phyloP scores from a whole-genome alignment of 2,329 filamentous ascomycete species.

The Helotiales sp. region DNA sequence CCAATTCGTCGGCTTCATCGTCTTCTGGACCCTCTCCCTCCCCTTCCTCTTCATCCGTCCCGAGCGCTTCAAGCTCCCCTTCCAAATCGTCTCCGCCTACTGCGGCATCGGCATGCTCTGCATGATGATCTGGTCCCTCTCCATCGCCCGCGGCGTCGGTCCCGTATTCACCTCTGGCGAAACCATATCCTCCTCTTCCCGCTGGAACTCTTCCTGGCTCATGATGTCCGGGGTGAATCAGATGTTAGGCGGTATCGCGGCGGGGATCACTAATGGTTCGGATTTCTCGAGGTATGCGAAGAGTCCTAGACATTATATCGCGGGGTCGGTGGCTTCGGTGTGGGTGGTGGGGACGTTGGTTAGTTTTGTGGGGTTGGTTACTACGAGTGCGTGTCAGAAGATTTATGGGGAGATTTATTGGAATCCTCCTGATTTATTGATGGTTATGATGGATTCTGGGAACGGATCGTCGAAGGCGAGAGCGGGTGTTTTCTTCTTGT shows the following conservation, averaged over 20 bases:
- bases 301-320: slow-evolving; percentile 41
- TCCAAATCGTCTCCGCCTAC: slow-evolving; percentile 44
- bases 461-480: slow-evolving; percentile 36
- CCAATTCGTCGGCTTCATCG: slow-evolving; percentile 38
- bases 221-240: slow-evolving; percentile 47
- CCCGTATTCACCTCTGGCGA: slow-evolving; percentile 41
- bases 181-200: slow-evolving; percentile 36
- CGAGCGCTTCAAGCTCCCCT: slow-evolving; percentile 49
- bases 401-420: slow-evolving; percentile 44
- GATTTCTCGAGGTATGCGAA: slow-evolving; percentile 45
- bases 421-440: slow-evolving; percentile 33
- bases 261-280: slow-evolving; percentile 44
- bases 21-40: slow-evolving; percentile 39
- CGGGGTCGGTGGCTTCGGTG: slow-evolving; percentile 40
- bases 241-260: slow-evolving; percentile 41
- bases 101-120: slow-evolving; percentile 47
- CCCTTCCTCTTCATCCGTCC: slow-evolving; percentile 48
- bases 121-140: slow-evolving; percentile 46
- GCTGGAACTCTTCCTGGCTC: slow-evolving; percentile 44
- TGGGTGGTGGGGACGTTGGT: slow-evolving; percentile 40
- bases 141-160: slow-evolving; percentile 45
- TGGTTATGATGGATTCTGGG: slow-evolving; percentile 29
- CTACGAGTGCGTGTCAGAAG: slow-evolving; percentile 51
- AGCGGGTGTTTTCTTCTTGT: slow-evolving; percentile 14
- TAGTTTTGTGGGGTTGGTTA: slow-evolving; percentile 42